Base-by-base conservation (phyloP, 495 filamentous ascomycete species). In the Trichoderma erinaceum region DNA sequence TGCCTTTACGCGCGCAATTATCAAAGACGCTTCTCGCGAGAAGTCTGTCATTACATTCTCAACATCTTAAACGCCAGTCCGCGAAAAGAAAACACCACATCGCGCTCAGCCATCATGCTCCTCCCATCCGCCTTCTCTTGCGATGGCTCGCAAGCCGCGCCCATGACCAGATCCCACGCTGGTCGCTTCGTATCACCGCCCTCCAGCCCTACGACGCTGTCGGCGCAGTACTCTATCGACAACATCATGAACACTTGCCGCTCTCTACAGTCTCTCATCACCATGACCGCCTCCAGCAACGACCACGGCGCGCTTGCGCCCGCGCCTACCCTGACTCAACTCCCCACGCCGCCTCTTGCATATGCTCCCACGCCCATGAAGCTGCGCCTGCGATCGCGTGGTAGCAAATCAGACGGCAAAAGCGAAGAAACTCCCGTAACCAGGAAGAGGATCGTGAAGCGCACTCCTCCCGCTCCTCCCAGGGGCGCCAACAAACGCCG, bases 51-150 rank as follows among this genome's bases (percentile, higher is more conserved):
- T 25, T 25, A 27, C 32, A 29, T n/a, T 48, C 13, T 5, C 18
- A 2, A 52, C 18, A 25, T 16, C 21, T 3, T 10, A 23, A 52
- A n/a, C 48, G n/a, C 46, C 46, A 16, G 29, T n/a, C 46, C 18
- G 8, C 15, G 48, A 61, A 32, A 61, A 27, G 12, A 16, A 32
- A 27, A 32, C 13, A 48, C 15, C 5, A 61, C 13, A 32, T 15
- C 63, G 10, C n/a, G 15, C 32, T 44, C 63, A 41, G 25, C 13
- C 63, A 73, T 67, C 38, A 91, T 92, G 90, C 75, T 92, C 65
- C 86, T 91, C 70, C 89, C 88, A 63, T 91, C 89, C 15, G 88
- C 89, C 44, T 77, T 92, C 56, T 78, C 87, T 52, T 90, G 88
- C 85, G 89, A 90, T 77, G 78, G 82, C 75, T 85, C 82, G 77